phyloP scores from a whole-genome alignment of 495 filamentous ascomycete species.

The Talaromyces stipitatus region DNA sequence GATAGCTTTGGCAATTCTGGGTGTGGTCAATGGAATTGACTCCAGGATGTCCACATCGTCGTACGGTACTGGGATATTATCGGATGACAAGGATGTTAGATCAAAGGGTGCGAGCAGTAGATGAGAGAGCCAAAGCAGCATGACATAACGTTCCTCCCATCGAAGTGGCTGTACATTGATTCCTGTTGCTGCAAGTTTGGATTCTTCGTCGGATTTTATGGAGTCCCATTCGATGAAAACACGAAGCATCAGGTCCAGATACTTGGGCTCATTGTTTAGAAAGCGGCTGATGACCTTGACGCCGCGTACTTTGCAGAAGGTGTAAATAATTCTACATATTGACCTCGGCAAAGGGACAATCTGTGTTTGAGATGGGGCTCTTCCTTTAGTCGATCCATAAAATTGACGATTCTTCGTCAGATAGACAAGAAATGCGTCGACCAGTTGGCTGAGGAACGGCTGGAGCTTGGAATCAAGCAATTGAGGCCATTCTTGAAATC shows the following conservation, averaged over 20 bases:
- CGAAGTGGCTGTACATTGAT: conserved; percentile 30
- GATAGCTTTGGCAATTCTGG: conserved; percentile 62
- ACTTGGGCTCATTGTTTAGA: conserved; percentile 76
- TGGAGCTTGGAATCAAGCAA: conserved; percentile 85
- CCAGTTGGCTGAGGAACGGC: conserved; percentile 61
- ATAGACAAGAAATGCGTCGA: conserved; percentile 65
- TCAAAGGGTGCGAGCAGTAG: conserved; percentile 91
- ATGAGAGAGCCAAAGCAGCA: conserved; percentile 89
- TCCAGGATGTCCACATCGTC: conserved; percentile 15
- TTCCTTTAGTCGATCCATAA: conserved; percentile 22
- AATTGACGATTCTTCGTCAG: conserved; percentile 36
- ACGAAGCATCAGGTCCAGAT: conserved; percentile 69
- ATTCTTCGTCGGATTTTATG: conserved; percentile 8
- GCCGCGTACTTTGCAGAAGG: conserved; percentile 88
- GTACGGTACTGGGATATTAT: conserved; percentile 28
- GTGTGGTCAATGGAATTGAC: conserved; percentile 37
- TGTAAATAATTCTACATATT: conserved; percentile 73
- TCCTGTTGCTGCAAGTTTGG: not conserved
- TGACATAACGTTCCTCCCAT: conserved; percentile 87
- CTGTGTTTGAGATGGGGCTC: conserved; percentile 14
- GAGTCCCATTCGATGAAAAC: conserved; percentile 51
- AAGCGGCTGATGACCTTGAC: conserved; percentile 88
- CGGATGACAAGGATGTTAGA: conserved; percentile 72
- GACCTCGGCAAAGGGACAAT: conserved; percentile 56
- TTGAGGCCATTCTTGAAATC: conserved; percentile 93